phyloP scores from a whole-genome alignment of 2,329 filamentous ascomycete genomes.

The Ophiocordyceps australis region DNA sequence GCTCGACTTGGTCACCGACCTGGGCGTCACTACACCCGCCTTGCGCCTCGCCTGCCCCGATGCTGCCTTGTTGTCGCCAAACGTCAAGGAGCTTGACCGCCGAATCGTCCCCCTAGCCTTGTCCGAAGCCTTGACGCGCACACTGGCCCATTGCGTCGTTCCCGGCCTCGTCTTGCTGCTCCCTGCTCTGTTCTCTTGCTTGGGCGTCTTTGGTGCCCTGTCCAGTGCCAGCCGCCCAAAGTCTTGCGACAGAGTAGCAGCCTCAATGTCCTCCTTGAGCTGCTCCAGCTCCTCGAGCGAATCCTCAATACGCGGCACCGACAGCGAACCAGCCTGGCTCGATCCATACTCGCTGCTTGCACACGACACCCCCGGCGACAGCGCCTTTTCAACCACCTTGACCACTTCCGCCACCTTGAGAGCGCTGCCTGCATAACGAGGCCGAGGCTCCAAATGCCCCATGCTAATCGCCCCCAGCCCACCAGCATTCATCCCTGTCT shows the following conservation, averaged over 20 bases:
- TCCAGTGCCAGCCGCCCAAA: too few relatives aligned
- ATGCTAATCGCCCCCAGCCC: constrained; percentile 1
- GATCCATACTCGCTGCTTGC: constrained; percentile 11
- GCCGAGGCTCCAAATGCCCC: constrained; percentile 5
- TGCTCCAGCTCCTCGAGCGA: constrained; percentile 43
- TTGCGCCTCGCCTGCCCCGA: not conserved
- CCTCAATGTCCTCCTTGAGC: constrained; percentile 43
- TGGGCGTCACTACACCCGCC: constrained; percentile 4
- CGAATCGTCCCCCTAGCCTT: constrained; percentile 19
- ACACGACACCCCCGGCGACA: constrained; percentile 15
- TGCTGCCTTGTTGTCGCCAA: constrained; percentile 9
- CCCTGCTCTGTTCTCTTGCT: too few relatives aligned
- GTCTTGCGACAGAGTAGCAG: constrained; percentile 14
- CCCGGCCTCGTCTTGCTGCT: not conserved
- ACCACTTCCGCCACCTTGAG: constrained; percentile 12
- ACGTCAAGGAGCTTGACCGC: constrained; percentile 21
- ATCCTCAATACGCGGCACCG: constrained; percentile 38
- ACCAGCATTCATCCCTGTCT: constrained; percentile 7
- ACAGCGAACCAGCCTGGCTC: constrained; percentile 16
- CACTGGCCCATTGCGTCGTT: constrained; percentile 9
- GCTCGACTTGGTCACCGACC: constrained; percentile 22
- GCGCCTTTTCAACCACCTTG: constrained; percentile 11
- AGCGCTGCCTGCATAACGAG: constrained; percentile 7
- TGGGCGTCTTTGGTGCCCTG: constrained; percentile 6
- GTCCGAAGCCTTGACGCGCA: constrained; percentile 20